These are phyloP conservation scores for Neurospora africana DNA, from an alignment of 495 filamentous ascomycete genomes.

Conservation along the genomic window DNA sequence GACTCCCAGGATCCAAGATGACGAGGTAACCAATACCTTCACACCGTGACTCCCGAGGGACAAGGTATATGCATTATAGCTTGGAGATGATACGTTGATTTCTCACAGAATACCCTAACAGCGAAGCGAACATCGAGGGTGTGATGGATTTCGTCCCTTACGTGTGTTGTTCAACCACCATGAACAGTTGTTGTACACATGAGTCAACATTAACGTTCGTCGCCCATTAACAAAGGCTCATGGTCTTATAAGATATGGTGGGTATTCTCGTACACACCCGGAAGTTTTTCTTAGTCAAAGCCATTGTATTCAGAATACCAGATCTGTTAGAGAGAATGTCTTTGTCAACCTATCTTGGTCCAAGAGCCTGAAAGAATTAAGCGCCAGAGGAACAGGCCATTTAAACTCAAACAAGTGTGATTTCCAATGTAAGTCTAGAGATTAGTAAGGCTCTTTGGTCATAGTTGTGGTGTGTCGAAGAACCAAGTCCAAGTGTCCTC, in stretches of 20 bases:
- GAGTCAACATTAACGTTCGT: neutral
- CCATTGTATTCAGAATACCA: neutral
- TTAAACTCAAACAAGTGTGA: fast-evolving
- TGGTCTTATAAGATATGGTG: neutral
- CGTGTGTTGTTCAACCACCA: neutral
- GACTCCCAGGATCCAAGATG: neutral
- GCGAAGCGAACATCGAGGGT: neutral
- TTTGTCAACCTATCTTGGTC: neutral
- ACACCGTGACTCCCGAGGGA: neutral
- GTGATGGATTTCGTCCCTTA: neutral
- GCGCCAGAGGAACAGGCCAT: neutral
- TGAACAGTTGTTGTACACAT: neutral
- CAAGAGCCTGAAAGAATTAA: neutral
- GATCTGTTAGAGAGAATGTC: neutral
- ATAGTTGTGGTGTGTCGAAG: neutral
- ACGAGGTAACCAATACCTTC: neutral
- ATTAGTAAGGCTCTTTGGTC: too few relatives aligned
- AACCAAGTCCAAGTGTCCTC: neutral
- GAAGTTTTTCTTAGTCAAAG: neutral
- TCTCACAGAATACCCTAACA: neutral
- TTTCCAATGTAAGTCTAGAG: neutral
- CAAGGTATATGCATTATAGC: neutral
- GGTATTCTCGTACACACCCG: neutral
- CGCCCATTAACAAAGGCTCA: neutral
- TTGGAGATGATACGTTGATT: neutral